Base-by-base conservation (phyloP, 345 rosid genomes). In the Murraya paniculata region DNA sequence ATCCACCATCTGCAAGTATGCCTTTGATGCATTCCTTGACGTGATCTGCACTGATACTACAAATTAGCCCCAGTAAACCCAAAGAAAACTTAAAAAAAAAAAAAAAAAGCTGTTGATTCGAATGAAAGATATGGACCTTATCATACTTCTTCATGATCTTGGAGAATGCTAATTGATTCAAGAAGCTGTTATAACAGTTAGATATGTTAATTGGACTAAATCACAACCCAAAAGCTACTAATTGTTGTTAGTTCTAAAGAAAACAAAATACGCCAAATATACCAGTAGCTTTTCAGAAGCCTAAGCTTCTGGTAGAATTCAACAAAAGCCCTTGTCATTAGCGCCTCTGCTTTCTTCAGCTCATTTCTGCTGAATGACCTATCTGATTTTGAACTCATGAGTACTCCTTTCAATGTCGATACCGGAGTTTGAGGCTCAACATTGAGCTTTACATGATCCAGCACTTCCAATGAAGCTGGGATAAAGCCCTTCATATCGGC, bases 121-220 rank as follows among this genome's bases (percentile, higher is more conserved):
- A 36, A 21, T 50, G 68, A 48, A 58, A 27, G 30, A 41, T 18
- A 36, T 65, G 73, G 76, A 94, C 97, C 93, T 94, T 93, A 76
- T 92, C 97, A 77, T 94, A 91, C 84, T 92, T 94, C 89, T 94
- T 94, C 91, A 92, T 84, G 75, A 94, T 91, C 86, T 92, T 92
- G 77, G 92, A 90, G 68, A 91, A 86, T 0, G 97, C 97, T 81
- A 91, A 67, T 58, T 86, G 89, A 80, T 92, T 94, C 86, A 90
- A 72, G 78, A 91, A 94, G 75, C 98, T 92, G 80, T 77, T 21
- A 36, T 36, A 78, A 61, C 61, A n/a, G 9, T 33, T 30, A 2
- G 7, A 65, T 61, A 60, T 27, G 24, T 71, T 65, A 78, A 27
- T 41, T 31, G 41, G 18, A 19, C 25, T 22, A 67, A 5, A 62